Percentiles rank a stretch among this genome's conserved stretches.
Evolutionary conservation across 148 eudicot species (phyloP).

Genomic region (Cornus controversa): DNA sequence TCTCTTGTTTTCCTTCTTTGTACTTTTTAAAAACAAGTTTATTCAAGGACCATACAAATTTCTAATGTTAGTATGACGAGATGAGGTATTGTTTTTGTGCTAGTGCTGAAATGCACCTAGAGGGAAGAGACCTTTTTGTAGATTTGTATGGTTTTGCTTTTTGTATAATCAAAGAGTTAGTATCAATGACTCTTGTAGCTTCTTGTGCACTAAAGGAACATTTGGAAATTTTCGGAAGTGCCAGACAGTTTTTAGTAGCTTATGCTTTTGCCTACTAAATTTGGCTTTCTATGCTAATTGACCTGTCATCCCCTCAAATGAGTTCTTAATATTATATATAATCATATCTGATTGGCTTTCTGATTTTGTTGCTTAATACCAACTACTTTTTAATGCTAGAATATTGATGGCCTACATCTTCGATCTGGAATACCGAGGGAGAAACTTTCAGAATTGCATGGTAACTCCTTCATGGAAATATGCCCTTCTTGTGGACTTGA

Average conservation of each 20-base stretch:
- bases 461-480: conserved; percentile 86
- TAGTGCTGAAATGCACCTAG: not conserved
- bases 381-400: conserved; percentile 43
- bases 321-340: not conserved
- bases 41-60: not conserved
- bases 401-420: conserved; percentile 93
- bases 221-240: not conserved
- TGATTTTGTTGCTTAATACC: conserved; percentile 10
- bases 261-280: not conserved
- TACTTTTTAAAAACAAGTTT: not conserved
- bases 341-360: not conserved
- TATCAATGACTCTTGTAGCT: not conserved
- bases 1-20: conserved; percentile 1
- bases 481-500: conserved; percentile 87
- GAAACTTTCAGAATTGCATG: conserved; percentile 90
- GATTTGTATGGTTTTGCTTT: not conserved
- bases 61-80: not conserved
- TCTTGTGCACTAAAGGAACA: not conserved
- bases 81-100: not conserved
- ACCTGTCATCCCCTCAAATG: not conserved
- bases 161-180: not conserved
- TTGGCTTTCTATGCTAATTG: not conserved
- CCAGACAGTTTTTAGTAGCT: not conserved
- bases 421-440: conserved; percentile 91
- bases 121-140: not conserved